Base-by-base conservation (phyloP, 139 green algal species). In the Pseudopediastrum boryanum region DNA sequence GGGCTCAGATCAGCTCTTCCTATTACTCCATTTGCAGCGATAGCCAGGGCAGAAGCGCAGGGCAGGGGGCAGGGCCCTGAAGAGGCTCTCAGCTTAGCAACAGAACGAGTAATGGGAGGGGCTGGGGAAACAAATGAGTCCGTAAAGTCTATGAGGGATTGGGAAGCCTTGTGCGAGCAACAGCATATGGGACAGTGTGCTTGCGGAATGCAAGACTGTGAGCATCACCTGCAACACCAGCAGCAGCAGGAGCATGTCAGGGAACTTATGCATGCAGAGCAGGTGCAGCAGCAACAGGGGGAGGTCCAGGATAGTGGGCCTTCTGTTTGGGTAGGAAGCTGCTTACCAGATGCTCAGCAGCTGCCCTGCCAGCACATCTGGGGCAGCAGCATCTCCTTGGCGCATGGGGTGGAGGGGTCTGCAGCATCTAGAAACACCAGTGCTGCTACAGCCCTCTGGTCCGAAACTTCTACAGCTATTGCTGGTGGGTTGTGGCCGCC, bases 271-370 rank as follows among this genome's bases (percentile, higher is more conserved):
- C 46, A 16, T 56, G 12, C 16, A 16, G 13, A n/a, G 46, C 46
- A n/a, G 46, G 46, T 16, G 46, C 46, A 56, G 68, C 68, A 48
- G 27, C 68, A 76, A 48, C 68, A 61, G 68, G 16, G 16, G 48
- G 19, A 58, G 48, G 48, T 58, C 48, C 16, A 16, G 16, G 48
- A 21, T 7, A 23, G 39, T 44, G 25, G n/a, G n/a, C n/a, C n/a
- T n/a, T n/a, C n/a, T n/a, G n/a, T n/a, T n/a, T n/a, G n/a, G n/a
- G n/a, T n/a, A n/a, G n/a, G n/a, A n/a, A n/a, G n/a, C n/a, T n/a
- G n/a, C n/a, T n/a, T n/a, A n/a, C n/a, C n/a, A n/a, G n/a, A n/a
- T n/a, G n/a, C n/a, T n/a, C n/a, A n/a, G 21, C 42, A 64, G 68
- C 38, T 41, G 7, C 41, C 59, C 43, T 27, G 4, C 4, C 61